Percentiles rank a stretch among this genome's conserved stretches.
Conservation (phyloP, 345 rosid species). For the Mallotus nudiflorus region DNA sequence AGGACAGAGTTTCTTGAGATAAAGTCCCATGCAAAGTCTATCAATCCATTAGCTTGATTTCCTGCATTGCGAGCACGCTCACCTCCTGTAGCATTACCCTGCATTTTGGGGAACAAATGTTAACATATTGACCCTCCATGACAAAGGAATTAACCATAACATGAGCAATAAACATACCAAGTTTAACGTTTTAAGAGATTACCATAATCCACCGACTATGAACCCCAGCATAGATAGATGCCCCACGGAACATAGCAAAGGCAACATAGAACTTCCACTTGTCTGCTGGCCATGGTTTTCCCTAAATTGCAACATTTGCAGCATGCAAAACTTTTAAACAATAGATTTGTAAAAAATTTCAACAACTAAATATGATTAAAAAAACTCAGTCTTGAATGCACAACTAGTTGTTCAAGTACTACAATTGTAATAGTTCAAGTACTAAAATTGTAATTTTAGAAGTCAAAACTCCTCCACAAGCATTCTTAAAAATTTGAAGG, state of each 20-base stretch:
- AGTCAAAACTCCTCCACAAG: neutral
- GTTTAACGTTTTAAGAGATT: conserved; percentile 19
- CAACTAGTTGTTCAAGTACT: neutral
- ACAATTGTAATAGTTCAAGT: no score
- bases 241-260: conserved; percentile 88
- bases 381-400: neutral
- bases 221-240: conserved; percentile 73
- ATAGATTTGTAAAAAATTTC: neutral
- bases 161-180: neutral
- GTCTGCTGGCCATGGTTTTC: conserved; percentile 83
- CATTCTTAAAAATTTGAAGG: neutral
- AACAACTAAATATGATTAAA: neutral
- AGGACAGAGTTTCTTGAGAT: conserved; percentile 62
- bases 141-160: conserved; percentile 2
- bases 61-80: conserved; percentile 73
- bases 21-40: conserved; percentile 63
- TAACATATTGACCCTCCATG: neutral
- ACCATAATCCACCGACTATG: conserved; percentile 92
- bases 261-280: conserved; percentile 92
- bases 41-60: conserved; percentile 51
- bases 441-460: no score
- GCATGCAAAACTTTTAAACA: neutral
- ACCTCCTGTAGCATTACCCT: conserved; percentile 99
- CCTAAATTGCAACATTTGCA: conserved; percentile 47
- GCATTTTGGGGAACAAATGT: conserved; percentile 19